phyloP scores from a whole-genome alignment of 495 filamentous ascomycete species.

The Lophiostoma macrostomum region DNA sequence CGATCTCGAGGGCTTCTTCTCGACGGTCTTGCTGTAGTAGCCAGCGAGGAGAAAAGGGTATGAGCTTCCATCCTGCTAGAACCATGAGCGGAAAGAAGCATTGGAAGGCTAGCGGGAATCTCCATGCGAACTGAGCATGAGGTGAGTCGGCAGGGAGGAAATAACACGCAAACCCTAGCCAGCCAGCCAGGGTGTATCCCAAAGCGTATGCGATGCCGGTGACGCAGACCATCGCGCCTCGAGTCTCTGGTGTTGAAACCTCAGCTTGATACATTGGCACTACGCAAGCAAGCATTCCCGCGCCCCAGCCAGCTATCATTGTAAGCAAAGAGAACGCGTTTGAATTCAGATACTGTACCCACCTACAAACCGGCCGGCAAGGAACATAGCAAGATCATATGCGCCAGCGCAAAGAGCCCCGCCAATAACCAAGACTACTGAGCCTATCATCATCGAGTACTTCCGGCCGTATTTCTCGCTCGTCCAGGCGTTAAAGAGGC shows the following conservation, averaged over 20 bases:
- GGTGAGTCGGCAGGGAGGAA: constrained; percentile 38
- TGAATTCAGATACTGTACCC: too few relatives aligned
- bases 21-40: constrained; percentile 44
- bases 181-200: constrained; percentile 46
- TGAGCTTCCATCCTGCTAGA: constrained; percentile 41
- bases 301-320: constrained; percentile 50
- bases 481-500: constrained; percentile 46
- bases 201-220: constrained; percentile 41
- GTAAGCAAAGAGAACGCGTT: too few relatives aligned
- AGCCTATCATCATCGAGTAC: constrained; percentile 47
- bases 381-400: constrained; percentile 49
- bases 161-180: constrained; percentile 48
- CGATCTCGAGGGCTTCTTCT: constrained; percentile 41
- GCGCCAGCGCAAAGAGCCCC: constrained; percentile 48
- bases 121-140: constrained; percentile 45
- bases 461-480: constrained; percentile 48
- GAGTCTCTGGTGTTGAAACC: constrained; percentile 41
- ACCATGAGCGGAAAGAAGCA: constrained; percentile 44
- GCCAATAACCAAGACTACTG: constrained; percentile 45
- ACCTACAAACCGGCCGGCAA: constrained; percentile 48
- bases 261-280: constrained; percentile 50
- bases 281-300: constrained; percentile 47
- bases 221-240: constrained; percentile 42
- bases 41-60: constrained; percentile 50
- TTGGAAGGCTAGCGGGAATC: constrained; percentile 48